Percentiles rank a stretch among this genome's conserved stretches.
phyloP scores from a whole-genome alignment of 768 basidiomycete genomes.

The Mycena albidolilacea region DNA sequence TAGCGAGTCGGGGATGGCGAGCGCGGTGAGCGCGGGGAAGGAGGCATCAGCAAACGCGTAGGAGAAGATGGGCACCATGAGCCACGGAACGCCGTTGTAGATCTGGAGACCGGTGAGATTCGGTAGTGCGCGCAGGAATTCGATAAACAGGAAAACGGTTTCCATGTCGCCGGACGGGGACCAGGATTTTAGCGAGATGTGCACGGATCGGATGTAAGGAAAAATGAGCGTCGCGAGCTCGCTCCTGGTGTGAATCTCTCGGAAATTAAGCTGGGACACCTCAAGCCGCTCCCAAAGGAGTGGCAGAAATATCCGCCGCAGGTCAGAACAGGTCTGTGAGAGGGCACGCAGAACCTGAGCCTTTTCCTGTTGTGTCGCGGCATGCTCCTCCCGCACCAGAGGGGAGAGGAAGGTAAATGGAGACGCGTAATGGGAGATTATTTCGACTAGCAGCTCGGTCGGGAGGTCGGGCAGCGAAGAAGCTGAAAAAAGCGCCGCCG shows the following conservation, averaged over 20 bases:
- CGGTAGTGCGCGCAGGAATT: slow-evolving; percentile 16
- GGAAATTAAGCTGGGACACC: not conserved
- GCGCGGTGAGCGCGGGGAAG: not conserved
- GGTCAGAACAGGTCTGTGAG: not conserved
- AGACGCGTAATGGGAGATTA: not conserved
- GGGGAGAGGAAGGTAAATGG: not conserved
- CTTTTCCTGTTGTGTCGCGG: not conserved
- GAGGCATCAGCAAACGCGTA: not conserved
- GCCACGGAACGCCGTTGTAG: not conserved
- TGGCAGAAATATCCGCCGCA: slow-evolving; percentile 4
- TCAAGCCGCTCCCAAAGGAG: slow-evolving; percentile 8
- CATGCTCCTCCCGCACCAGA: not conserved
- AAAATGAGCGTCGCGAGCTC: slow-evolving; percentile 10
- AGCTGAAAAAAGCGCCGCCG: too few relatives aligned
- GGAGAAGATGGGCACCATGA: not conserved
- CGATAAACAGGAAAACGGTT: slow-evolving; percentile 13
- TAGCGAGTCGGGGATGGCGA: slow-evolving; percentile 4
- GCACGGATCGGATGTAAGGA: slow-evolving; percentile 23
- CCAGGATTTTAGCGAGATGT: slow-evolving; percentile 18
- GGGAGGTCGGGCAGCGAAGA: not conserved
- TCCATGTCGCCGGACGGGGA: not conserved
- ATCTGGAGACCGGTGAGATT: slow-evolving; percentile 25
- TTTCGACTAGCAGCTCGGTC: slow-evolving; percentile 1
- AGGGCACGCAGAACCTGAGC: not conserved
- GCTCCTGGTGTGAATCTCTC: not conserved